A percentile compares a stretch with the other conserved stretches of the same genome.
These are phyloP conservation scores for Pseudopithomyces chartarum DNA, from an alignment of 2,329 filamentous ascomycete genomes.

Conservation along the genomic window DNA sequence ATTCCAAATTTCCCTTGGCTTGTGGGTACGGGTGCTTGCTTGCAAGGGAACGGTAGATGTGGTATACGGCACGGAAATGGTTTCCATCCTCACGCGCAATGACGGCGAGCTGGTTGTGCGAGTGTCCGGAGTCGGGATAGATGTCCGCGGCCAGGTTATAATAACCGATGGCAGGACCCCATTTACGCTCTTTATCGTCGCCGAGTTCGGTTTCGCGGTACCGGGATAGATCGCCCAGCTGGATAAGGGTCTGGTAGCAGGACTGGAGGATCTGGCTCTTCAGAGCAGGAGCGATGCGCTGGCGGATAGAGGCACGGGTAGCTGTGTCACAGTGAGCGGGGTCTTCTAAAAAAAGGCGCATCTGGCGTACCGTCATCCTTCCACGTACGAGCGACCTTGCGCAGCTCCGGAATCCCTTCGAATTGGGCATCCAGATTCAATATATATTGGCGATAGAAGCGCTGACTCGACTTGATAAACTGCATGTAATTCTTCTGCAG, in stretches of 20 bases:
- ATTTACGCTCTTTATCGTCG: constrained; percentile 69
- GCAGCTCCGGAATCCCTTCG: constrained; percentile 62
- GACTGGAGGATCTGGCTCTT: constrained; percentile 69
- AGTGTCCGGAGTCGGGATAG: constrained; percentile 76
- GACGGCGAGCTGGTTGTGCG: constrained; percentile 89
- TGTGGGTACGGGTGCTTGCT: constrained; percentile 75
- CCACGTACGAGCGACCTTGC: constrained; percentile 57
- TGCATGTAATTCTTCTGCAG: constrained; percentile 79
- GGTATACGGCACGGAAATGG: constrained; percentile 84
- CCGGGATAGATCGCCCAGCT: constrained; percentile 85
- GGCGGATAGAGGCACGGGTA: constrained; percentile 32
- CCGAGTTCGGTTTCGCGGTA: constrained; percentile 79
- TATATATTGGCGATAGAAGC: constrained; percentile 87
- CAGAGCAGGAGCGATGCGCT: constrained; percentile 54
- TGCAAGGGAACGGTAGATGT: constrained; percentile 82
- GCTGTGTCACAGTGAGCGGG: constrained; percentile 46
- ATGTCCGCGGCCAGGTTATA: constrained; percentile 82
- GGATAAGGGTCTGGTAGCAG: constrained; percentile 82
- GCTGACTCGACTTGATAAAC: constrained; percentile 86
- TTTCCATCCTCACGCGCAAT: constrained; percentile 78
- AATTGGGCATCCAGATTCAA: constrained; percentile 71
- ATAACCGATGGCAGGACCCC: constrained; percentile 79
- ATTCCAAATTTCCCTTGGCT: constrained; percentile 75
- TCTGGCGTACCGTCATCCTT: constrained; percentile 40
- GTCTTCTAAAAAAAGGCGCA: background rate